Percentiles rank a stretch among this genome's conserved stretches.
Conservation (phyloP, 164 flowering plant genomes). For the Vitis cinerea region DNA sequence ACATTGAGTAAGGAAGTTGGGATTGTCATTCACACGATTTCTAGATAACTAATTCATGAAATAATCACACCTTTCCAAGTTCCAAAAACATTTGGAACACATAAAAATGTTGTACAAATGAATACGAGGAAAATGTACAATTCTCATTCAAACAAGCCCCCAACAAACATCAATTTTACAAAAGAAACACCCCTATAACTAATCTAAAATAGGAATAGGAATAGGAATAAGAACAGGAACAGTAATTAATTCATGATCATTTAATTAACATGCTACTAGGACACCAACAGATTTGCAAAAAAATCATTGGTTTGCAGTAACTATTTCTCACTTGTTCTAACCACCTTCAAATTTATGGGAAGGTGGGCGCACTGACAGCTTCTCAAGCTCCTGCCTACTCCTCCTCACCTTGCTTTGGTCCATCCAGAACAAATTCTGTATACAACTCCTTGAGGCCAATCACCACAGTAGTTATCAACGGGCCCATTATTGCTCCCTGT, state of each 20-base stretch:
- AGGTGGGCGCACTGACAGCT: not conserved
- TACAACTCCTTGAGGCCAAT: constrained; percentile 86
- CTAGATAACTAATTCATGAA: no score
- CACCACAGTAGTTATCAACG: constrained; percentile 81
- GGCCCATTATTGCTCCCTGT: constrained; percentile 98
- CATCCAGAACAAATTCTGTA: constrained; percentile 78
- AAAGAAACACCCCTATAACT: not conserved
- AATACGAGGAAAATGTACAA: not conserved
- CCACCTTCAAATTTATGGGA: not conserved
- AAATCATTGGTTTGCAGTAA: not conserved
- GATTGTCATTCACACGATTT: no score
- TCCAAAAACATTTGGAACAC: not conserved
- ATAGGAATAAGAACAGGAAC: no score
- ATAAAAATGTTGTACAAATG: not conserved
- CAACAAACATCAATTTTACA: not conserved
- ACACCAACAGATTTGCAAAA: constrained; percentile 6
- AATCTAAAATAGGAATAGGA: not conserved
- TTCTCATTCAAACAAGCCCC: not conserved
- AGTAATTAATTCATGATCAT: not conserved
- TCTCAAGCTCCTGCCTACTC: not conserved
- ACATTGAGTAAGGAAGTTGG: no score
- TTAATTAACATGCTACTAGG: not conserved
- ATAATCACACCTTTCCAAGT: not conserved
- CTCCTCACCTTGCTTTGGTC: constrained; percentile 36
- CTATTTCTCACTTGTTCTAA: not conserved